Base-by-base conservation (phyloP, 768 basidiomycete genomes). In the Phanerodontia chrysosporium region DNA sequence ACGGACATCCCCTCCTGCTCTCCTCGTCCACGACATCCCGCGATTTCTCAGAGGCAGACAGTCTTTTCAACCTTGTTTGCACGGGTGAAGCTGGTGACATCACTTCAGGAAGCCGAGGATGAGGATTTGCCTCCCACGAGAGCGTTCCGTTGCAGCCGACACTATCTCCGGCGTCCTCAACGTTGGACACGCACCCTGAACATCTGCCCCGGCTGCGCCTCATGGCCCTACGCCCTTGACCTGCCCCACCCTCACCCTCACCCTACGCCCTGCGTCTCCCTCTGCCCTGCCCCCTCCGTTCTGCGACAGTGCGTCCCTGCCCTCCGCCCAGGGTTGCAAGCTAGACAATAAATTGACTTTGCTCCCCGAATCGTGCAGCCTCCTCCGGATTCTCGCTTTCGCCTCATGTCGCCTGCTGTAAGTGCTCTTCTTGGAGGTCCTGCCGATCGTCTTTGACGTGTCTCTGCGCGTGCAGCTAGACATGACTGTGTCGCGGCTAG, bases 401-500 rank as follows among this genome's bases (percentile, higher is more conserved):
- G 13, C 44, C 22, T 21, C 55, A 56, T 48, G 58, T 25, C 58
- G 14, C 42, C 32, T n/a, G 35, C 21, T n/a, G 35, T 54, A n/a
- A 54, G 32, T 48, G 16, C 27, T 35, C 12, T 45, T 32, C n/a
- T 39, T 18, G 39, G 18, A 42, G 25, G 21, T 14, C n/a, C 36
- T 22, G 24, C 25, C 30, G 21, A 16, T 25, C 28, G 29, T 21
- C 12, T 8, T 48, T 49, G 36, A 32, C 42, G 25, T 16, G 24
- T 27, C 16, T 35, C 2, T 28, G 2, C 45, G 7, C 52, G 4
- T 18, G 16, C 21, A 61, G 60, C 57, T 60, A 21, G 53, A 69
- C 45, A 45, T 67, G 14, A 60, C 66, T 13, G 52, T 66, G 10
- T 66, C 67, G 21, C 62, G 69, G 32, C 65, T 67, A 25, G 79